Percentiles rank a stretch among this genome's conserved stretches.
Conservation (phyloP, 2,329 filamentous ascomycete species). For the Neonectria faginata region DNA sequence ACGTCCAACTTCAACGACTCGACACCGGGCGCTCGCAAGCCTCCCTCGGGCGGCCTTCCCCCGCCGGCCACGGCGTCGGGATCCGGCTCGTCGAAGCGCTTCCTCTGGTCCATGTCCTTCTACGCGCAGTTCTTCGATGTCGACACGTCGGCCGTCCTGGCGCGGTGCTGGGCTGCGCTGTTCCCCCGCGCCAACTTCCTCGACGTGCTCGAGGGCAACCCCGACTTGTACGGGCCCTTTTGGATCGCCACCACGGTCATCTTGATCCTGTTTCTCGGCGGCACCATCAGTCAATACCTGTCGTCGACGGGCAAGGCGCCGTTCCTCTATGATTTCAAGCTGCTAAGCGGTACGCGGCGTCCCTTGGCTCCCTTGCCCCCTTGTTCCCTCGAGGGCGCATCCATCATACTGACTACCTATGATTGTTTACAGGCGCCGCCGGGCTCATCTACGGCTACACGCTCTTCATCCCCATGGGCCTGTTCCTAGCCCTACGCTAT, state of each 20-base stretch:
- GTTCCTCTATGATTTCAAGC: constrained; percentile 91
- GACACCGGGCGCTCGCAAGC: constrained; percentile 62
- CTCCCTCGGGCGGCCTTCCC: constrained; percentile 63
- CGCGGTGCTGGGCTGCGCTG: constrained; percentile 88
- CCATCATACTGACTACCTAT: constrained; percentile 25
- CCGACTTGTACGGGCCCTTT: constrained; percentile 95
- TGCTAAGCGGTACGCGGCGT: constrained; percentile 77
- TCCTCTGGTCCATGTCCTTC: constrained; percentile 92
- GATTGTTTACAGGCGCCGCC: constrained; percentile 72
- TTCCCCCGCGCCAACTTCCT: constrained; percentile 95
- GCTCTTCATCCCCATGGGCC: constrained; percentile 81
- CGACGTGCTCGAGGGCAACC: constrained; percentile 95
- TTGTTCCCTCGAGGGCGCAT: background rate
- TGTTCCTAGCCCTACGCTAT: constrained; percentile 93
- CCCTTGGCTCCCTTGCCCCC: background rate
- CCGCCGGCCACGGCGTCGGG: constrained; percentile 66
- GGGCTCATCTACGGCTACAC: constrained; percentile 97
- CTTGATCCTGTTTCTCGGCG: constrained; percentile 92
- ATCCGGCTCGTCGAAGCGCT: constrained; percentile 75
- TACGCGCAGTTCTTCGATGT: constrained; percentile 99
- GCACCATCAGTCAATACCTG: constrained; percentile 93
- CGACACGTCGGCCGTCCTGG: constrained; percentile 88
- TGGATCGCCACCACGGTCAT: constrained; percentile 99
- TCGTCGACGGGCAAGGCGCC: constrained; percentile 74
- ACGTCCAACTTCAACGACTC: constrained; percentile 83